Conservation (phyloP, 129 eudicot species). For the Flaveria linearis region DNA sequence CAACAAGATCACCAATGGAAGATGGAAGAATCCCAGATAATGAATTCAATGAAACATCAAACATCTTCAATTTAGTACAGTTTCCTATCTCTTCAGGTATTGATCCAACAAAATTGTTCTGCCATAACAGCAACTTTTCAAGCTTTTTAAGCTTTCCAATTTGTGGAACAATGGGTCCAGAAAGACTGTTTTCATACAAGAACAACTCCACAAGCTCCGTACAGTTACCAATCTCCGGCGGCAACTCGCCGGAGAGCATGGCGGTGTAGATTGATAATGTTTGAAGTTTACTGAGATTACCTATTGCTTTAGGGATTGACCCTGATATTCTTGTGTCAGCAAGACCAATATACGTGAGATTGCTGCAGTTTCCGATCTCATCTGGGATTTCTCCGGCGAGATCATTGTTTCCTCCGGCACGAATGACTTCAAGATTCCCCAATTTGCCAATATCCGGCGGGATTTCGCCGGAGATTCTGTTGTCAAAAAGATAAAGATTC, state of each 20-base stretch:
- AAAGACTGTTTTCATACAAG: slow-evolving; percentile 57
- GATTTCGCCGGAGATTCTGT: slow-evolving; percentile 50
- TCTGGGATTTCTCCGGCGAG: slow-evolving; percentile 58
- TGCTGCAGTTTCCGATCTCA: slow-evolving; percentile 54
- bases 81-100: slow-evolving; percentile 73
- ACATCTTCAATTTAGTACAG: slow-evolving; percentile 49
- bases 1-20: slow-evolving; percentile 54
- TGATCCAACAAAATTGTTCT: slow-evolving; percentile 52
- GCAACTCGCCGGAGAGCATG: slow-evolving; percentile 64
- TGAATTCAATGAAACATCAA: slow-evolving; percentile 63
- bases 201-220: slow-evolving; percentile 57
- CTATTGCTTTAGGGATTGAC: slow-evolving; percentile 54
- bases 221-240: slow-evolving; percentile 64
- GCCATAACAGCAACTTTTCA: slow-evolving; percentile 62
- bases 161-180: slow-evolving; percentile 53
- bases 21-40: slow-evolving; percentile 57
- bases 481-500: slow-evolving; percentile 52
- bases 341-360: slow-evolving; percentile 52
- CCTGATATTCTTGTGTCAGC: slow-evolving; percentile 68
- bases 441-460: slow-evolving; percentile 52
- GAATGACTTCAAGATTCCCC: slow-evolving; percentile 45
- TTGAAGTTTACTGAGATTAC: slow-evolving; percentile 55
- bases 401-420: slow-evolving; percentile 71
- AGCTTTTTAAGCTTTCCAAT: slow-evolving; percentile 57
- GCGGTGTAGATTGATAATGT: slow-evolving; percentile 66